phyloP scores from a whole-genome alignment of 2,329 filamentous ascomycete species.

The Fusarium armeniacum region DNA sequence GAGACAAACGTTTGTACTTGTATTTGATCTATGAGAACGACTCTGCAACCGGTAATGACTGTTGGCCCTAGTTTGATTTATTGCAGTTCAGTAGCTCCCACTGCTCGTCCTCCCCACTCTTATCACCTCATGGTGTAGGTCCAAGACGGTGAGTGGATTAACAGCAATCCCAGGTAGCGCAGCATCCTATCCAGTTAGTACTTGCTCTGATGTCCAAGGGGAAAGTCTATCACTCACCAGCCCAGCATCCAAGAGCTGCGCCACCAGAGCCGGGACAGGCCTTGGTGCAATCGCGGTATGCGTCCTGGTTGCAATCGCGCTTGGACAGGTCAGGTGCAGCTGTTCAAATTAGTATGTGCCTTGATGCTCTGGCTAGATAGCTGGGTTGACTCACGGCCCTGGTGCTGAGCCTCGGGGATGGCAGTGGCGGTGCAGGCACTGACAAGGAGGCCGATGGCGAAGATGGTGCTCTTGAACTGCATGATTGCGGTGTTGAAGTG shows the following conservation, averaged over 20 bases:
- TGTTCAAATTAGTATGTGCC: background rate
- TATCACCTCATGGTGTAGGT: accelerated
- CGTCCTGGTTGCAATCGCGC: background rate
- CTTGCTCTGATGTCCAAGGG: accelerated
- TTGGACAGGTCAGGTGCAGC: background rate
- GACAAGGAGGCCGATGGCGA: background rate
- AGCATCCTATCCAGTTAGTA: background rate
- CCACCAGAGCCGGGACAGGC: background rate
- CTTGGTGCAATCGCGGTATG: background rate
- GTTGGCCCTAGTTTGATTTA: background rate
- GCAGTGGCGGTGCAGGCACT: background rate
- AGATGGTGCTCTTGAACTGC: background rate
- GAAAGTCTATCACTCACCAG: background rate
- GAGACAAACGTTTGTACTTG: background rate
- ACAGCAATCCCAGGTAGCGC: background rate
- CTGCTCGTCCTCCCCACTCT: too few relatives aligned
- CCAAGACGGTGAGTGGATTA: background rate
- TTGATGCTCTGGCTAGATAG: background rate
- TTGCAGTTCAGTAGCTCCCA: background rate
- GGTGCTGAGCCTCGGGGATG: background rate
- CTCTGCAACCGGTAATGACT: background rate
- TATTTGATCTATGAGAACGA: background rate
- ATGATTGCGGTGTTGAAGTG: background rate
- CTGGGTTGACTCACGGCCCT: background rate
- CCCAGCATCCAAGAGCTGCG: background rate